Base-by-base conservation (phyloP, 2,329 filamentous ascomycete species). In the Diplodia intermedia region DNA sequence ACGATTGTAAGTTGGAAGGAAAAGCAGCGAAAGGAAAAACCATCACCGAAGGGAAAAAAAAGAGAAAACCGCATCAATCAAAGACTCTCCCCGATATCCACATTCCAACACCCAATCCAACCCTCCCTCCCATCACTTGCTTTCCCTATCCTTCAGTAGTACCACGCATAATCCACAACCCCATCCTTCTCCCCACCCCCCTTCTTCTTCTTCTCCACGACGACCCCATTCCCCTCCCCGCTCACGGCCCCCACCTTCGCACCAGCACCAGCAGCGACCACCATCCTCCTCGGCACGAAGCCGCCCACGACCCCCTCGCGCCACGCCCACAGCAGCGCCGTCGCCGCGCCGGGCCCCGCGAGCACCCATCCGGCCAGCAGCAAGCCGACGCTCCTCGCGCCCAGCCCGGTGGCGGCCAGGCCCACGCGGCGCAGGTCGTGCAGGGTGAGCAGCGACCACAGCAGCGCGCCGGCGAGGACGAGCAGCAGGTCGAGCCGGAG, bases 401-500 rank as follows among this genome's bases (percentile, higher is more conserved):
- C 18, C 7, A n/a, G 7, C 38, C 38, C 14, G 3, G 3, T 1
- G 18, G 9, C 33, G 1, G 40, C 18, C 14, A 61, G 18, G 4
- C 68, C 68, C 20, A 33, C 54, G 9, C 50, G 29, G 2, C 65
- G 68, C 43, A 69, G 65, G 2, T 67, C 68, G 18, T 26, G 49
- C 7, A 69, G 12, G 7, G 49, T 67, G n/a, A 63, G 15, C 0
- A 60, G 4, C 5, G 49, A 60, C 26, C 62, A 69, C 6, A 67
- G 15, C 2, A 57, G 18, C 9, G 55, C 29, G 8, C 26, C 40
- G 14, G 52, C n/a, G 29, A 66, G 7, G 1, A 23, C 36, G 15
- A 67, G 50, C 8, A 69, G 52, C 4, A 56, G 47, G 33, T 69
- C 65, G 18, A 40, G 20, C 40, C 61, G 29, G 26, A 65, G 47